A percentile compares a stretch with the other conserved stretches of the same genome.
Conservation (phyloP, 1,284 basidiomycete genomes). For the Tylopilus sp. region DNA sequence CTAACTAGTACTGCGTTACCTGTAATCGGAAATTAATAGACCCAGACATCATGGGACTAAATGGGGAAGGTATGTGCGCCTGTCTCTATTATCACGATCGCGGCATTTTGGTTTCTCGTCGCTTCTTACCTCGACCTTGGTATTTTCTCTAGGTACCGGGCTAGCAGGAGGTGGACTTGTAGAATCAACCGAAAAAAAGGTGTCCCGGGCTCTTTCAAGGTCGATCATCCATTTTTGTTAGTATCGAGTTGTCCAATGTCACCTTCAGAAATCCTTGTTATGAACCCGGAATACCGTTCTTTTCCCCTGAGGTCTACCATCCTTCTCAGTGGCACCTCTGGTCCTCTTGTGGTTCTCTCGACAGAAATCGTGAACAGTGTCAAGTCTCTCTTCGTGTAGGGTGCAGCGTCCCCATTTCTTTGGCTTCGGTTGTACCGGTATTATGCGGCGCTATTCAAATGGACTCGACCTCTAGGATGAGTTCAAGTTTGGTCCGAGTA, state of each 20-base stretch:
- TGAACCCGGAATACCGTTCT: background rate
- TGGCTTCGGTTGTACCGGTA: conserved; percentile 1
- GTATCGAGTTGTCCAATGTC: conserved; percentile 6
- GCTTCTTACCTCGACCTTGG: conserved; percentile 10
- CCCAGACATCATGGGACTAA: conserved; percentile 79
- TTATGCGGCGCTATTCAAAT: conserved; percentile 42
- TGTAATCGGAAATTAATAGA: conserved; percentile 77
- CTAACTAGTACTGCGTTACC: conserved; percentile 83
- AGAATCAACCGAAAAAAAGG: conserved; percentile 82
- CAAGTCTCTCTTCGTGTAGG: background rate
- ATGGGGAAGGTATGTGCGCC: conserved; percentile 77
- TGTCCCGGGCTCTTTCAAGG: conserved; percentile 85
- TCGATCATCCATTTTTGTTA: conserved; percentile 39
- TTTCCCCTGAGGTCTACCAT: background rate
- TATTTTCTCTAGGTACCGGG: conserved; percentile 73
- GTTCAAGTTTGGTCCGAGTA: conserved; percentile 41
- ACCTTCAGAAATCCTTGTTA: conserved; percentile 7
- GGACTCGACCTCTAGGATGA: conserved; percentile 50
- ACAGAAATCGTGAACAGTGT: too few relatives aligned
- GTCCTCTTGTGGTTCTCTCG: too few relatives aligned
- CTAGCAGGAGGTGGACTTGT: conserved; percentile 92
- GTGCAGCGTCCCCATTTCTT: background rate
- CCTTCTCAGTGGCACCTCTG: too few relatives aligned
- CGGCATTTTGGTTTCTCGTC: background rate
- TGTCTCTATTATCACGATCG: background rate